These are phyloP conservation scores for Panellus pusillus DNA, from an alignment of 768 basidiomycete species.

Conservation along the genomic window DNA sequence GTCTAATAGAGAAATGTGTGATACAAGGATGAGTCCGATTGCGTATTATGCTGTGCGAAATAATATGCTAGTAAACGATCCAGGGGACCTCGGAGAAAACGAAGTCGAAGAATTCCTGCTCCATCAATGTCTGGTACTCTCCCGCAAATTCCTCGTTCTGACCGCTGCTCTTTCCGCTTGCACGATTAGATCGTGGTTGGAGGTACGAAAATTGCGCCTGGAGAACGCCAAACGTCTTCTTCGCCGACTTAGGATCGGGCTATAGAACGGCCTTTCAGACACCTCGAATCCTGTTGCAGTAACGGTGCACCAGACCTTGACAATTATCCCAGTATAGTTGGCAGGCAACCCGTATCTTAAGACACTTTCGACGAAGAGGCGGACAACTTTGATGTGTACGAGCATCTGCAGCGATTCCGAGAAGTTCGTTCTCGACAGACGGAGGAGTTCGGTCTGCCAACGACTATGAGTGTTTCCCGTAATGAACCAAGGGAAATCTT, in stretches of 20 bases:
- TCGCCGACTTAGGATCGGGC: conserved; percentile 85
- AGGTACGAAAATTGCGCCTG: conserved; percentile 83
- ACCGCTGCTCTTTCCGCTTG: conserved; percentile 35
- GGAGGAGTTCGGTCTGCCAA: conserved; percentile 84
- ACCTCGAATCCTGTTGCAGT: not conserved
- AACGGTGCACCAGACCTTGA: conserved; percentile 58
- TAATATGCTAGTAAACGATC: conserved; percentile 60
- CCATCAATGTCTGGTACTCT: conserved; percentile 90
- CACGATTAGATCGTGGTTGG: conserved; percentile 61
- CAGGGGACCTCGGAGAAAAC: conserved; percentile 92
- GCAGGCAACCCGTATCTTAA: conserved; percentile 94
- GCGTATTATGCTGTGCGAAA: conserved; percentile 8
- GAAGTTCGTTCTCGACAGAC: conserved; percentile 91
- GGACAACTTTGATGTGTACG: conserved; percentile 89
- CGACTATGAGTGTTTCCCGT: not conserved
- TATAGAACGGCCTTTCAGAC: conserved; percentile 29
- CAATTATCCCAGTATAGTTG: conserved; percentile 75
- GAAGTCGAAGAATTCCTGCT: conserved; percentile 96
- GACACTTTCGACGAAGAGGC: conserved; percentile 93
- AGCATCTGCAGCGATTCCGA: conserved; percentile 94
- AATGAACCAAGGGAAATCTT: conserved; percentile 11
- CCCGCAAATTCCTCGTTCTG: conserved; percentile 74
- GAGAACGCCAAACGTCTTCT: conserved; percentile 74
- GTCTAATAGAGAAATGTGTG: conserved; percentile 46
- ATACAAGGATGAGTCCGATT: conserved; percentile 32